These are phyloP conservation scores for Myxozyma sirexii DNA, from an alignment of 805 yeast species.

Conservation along the genomic window DNA sequence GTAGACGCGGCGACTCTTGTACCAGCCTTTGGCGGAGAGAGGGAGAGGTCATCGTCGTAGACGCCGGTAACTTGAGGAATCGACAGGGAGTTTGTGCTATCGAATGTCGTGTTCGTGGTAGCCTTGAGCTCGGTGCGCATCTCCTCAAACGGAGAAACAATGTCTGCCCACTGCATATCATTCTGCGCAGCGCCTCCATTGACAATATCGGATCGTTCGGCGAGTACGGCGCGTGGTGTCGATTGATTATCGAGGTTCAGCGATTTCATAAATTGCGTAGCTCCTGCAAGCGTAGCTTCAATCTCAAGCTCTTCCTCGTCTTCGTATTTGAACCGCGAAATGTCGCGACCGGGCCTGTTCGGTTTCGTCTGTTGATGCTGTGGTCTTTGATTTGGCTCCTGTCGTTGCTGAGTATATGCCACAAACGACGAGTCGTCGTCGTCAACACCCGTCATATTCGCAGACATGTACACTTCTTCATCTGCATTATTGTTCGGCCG, in stretches of 20 bases:
- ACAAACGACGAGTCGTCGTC: constrained; percentile 19
- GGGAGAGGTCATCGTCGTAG: constrained; percentile 13
- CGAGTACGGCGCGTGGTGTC: constrained; percentile 16
- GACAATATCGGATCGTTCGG: constrained; percentile 12
- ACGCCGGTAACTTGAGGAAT: constrained; percentile 8
- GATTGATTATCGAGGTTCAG: constrained; percentile 24
- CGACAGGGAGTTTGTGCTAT: constrained; percentile 19
- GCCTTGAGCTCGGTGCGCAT: constrained; percentile 18
- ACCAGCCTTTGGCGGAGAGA: constrained; percentile 10
- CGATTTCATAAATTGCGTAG: constrained; percentile 21
- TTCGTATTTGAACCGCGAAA: constrained; percentile 8
- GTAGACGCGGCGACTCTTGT: background rate
- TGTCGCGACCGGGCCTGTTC: background rate
- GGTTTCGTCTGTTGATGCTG: background rate
- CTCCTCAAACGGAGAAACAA: constrained; percentile 32
- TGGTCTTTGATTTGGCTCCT: background rate
- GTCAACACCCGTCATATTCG: constrained; percentile 10
- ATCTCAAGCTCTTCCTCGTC: constrained; percentile 26
- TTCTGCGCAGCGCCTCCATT: background rate
- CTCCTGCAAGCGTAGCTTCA: constrained; percentile 20
- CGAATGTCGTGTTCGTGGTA: constrained; percentile 1
- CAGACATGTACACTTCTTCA: background rate
- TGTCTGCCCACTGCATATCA: constrained; percentile 27
- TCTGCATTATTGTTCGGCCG: background rate
- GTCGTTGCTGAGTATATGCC: constrained; percentile 5